Evolutionary conservation across 2,329 filamentous ascomycete genomes (phyloP).

Genomic region (Penicillium glabrum): DNA sequence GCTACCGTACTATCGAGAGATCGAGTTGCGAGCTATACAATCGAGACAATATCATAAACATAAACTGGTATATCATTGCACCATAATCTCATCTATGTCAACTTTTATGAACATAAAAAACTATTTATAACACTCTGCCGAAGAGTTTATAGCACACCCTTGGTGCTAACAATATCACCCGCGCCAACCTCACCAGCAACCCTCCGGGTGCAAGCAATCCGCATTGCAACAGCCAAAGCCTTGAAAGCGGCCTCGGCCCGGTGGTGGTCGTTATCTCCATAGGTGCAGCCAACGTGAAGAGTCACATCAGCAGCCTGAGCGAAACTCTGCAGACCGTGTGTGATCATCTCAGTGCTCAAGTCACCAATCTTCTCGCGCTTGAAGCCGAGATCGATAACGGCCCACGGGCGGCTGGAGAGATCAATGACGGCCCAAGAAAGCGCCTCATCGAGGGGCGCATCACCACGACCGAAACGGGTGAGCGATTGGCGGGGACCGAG

Average conservation of each 20-base stretch:
- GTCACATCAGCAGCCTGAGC: constrained; percentile 86
- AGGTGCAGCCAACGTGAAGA: constrained; percentile 89
- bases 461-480: constrained; percentile 86
- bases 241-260: constrained; percentile 96
- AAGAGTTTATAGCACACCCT: constrained; percentile 70
- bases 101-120: not conserved
- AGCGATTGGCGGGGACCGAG: constrained; percentile 77
- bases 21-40: too few species aligned
- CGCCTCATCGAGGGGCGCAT: constrained; percentile 92
- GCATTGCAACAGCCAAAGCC: constrained; percentile 83
- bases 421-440: constrained; percentile 92
- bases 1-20: too few species aligned
- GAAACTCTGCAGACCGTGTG: constrained; percentile 92
- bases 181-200: constrained; percentile 79
- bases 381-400: constrained; percentile 79
- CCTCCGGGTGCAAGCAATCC: constrained; percentile 70
- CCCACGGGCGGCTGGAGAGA: constrained; percentile 86
- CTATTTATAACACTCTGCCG: not conserved
- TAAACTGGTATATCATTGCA: constrained; percentile 4
- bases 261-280: constrained; percentile 94
- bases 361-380: constrained; percentile 91
- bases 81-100: constrained; percentile 4
- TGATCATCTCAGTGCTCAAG: constrained; percentile 93
- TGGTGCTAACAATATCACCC: constrained; percentile 93
- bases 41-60: not conserved